Evolutionary conservation across 2,329 filamentous ascomycete genomes (phyloP).

Genomic region (Colletotrichum simmondsii): DNA sequence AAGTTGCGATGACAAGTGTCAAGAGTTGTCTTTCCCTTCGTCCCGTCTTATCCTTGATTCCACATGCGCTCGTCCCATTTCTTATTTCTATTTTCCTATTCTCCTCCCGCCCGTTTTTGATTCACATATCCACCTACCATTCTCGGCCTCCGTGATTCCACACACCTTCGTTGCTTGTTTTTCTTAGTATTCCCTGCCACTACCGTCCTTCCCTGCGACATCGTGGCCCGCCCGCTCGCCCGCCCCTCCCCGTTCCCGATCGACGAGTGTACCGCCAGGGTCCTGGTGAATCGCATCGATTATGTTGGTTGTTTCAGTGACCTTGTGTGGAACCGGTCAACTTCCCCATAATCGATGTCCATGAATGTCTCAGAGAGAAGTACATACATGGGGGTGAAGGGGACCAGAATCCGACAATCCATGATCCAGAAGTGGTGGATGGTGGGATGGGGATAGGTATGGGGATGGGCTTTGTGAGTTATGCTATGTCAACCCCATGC

Average conservation of each 20-base stretch:
- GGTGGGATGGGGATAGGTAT: neutral
- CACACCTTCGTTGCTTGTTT: neutral
- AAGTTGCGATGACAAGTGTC: too few relatives aligned
- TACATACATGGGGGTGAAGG: neutral
- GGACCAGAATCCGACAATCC: neutral
- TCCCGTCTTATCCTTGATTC: neutral
- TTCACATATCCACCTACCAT: neutral
- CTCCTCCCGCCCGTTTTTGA: neutral
- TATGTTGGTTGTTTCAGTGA: neutral
- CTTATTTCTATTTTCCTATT: neutral
- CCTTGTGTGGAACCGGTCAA: neutral
- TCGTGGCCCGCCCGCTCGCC: neutral
- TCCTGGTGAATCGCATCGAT: neutral
- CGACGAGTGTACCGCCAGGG: neutral
- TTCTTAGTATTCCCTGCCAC: neutral
- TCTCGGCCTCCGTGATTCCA: neutral
- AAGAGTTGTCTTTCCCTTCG: neutral
- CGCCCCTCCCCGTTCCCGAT: neutral
- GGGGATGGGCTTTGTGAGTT: neutral
- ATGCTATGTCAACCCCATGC: constrained; percentile 8
- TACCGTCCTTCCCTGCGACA: neutral
- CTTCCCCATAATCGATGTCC: neutral
- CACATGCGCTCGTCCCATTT: neutral
- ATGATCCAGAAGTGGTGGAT: neutral
- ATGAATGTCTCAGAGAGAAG: neutral